Percentiles rank a stretch among this genome's conserved stretches.
Conservation (phyloP, 2,329 filamentous ascomycete genomes). For the Beauveria sp. region DNA sequence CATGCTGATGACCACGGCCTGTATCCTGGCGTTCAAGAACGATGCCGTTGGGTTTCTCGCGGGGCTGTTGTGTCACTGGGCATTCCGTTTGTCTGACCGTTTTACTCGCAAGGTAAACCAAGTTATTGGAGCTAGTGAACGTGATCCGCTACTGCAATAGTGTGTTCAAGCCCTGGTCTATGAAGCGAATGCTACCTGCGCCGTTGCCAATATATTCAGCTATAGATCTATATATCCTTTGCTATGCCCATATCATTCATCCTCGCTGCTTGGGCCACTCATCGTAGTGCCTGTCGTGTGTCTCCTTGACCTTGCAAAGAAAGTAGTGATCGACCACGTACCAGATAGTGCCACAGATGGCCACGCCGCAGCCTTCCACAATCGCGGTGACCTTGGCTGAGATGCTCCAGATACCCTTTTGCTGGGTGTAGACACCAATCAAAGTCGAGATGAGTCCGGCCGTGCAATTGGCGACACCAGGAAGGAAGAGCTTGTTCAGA, state of each 20-base stretch:
- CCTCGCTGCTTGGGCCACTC: constrained; percentile 12
- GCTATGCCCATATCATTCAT: neutral
- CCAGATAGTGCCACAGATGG: constrained; percentile 21
- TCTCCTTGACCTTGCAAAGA: constrained; percentile 22
- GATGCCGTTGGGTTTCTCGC: constrained; percentile 81
- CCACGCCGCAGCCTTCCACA: constrained; percentile 25
- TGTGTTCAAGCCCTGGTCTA: constrained; percentile 5
- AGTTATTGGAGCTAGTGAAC: constrained; percentile 19
- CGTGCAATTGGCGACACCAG: constrained; percentile 36
- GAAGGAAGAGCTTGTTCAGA: constrained; percentile 42
- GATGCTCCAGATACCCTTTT: constrained; percentile 35
- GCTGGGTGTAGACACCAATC: constrained; percentile 40
- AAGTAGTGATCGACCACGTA: constrained; percentile 24
- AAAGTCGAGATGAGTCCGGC: constrained; percentile 43
- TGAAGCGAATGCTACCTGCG: neutral
- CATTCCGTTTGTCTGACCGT: constrained; percentile 45
- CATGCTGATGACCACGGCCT: constrained; percentile 81
- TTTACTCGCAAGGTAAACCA: constrained; percentile 29
- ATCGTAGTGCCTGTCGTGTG: constrained; percentile 20
- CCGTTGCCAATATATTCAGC: neutral
- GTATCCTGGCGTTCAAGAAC: constrained; percentile 79
- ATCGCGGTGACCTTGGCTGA: constrained; percentile 30
- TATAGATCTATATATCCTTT: neutral
- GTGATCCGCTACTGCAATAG: constrained; percentile 23
- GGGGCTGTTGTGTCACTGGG: constrained; percentile 71